Base-by-base conservation (phyloP, 441 rosid species). In the Pelargonium fulgidum region DNA sequence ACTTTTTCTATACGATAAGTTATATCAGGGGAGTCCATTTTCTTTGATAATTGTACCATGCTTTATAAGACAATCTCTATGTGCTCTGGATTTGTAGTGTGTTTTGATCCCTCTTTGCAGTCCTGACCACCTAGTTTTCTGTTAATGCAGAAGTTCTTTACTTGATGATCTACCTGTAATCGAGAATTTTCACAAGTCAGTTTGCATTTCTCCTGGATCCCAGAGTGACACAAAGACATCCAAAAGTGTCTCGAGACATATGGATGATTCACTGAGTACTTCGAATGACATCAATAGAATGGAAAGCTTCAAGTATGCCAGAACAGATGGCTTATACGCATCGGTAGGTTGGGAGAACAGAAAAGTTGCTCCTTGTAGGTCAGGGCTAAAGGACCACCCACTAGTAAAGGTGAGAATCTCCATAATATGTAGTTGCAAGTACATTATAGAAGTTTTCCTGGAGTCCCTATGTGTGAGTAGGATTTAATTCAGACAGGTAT, bases 141-240 rank as follows among this genome's bases (percentile, higher is more conserved):
- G 17, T 50, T 50, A 14, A 50, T 50, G 56, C 56, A 50, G 56
- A 14, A 50, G 56, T n/a, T 50, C 56, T n/a, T 50, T 50, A 50
- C 56, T 50, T 50, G 16, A 50, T 7, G 56, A 50, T 50, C 56
- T 50, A 50, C 56, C 56, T 50, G 56, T 13, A 50, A n/a, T 12
- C 17, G 56, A 50, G 14, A 50, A 14, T 14, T 50, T 50, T 14
- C 19, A 50, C 16, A 50, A 50, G 14, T n/a, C 56, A 50, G 56
- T 50, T 50, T 50, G 56, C 17, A n/a, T 50, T 50, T 50, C 56
- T 50, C 56, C 56, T 14, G 5, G 16, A 50, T 50, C 56, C 56
- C 56, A 50, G 56, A n/a, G 56, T 50, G 56, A 13, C 56, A 12
- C 16, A 50, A 50, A 50, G 56, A 4, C 56, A 50, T 4, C n/a